Base-by-base conservation (phyloP, 2,329 filamentous ascomycete genomes). In the Aureobasidium sp. region DNA sequence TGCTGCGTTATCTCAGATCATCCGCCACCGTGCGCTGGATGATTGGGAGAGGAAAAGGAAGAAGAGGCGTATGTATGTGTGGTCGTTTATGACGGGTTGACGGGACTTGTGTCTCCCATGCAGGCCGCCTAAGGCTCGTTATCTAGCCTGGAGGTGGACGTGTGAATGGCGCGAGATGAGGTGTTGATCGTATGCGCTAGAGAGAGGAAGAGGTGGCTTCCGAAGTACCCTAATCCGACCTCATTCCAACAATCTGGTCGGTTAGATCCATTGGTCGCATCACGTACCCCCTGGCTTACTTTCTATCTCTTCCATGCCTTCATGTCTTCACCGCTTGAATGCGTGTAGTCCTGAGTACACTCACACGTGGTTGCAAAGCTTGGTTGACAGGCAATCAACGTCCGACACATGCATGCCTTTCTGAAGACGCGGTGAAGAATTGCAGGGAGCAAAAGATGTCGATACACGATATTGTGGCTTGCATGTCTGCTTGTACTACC, bases 331-430 rank as follows among this genome's bases (percentile, higher is more conserved):
- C 53, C 53, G 53, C 53, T 42, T 27, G 9, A 11, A 29, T 27
- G 14, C 35, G 40, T 31, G 50, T 40, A n/a, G 39, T 44, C 17
- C 14, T 53, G 49, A 40, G 14, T 14, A 15, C 37, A 31, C 12
- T 5, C 35, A 45, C 53, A 57, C 53, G 53, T 57, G 53, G 39
- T 57, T 45, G 53, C 53, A 45, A 57, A 45, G 53, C 53, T 57
- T 57, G 53, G n/a, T 44, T 45, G 39, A 44, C 53, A 33, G 37
- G 35, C 50, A 22, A 11, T 44, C 52, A 24, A 27, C 37, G 22
- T 29, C 27, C 27, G 39, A 56, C 39, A 45, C 53, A 33, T 57
- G 53, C 53, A 57, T 57, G n/a, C 39, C 39, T 44, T 44, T 39
- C 27, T 22, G n/a, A 5, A 27, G 37, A 54, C 39, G 53, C 53